phyloP scores from a whole-genome alignment of 371 early-diverging fungal genomes.

The Nematocida major region DNA sequence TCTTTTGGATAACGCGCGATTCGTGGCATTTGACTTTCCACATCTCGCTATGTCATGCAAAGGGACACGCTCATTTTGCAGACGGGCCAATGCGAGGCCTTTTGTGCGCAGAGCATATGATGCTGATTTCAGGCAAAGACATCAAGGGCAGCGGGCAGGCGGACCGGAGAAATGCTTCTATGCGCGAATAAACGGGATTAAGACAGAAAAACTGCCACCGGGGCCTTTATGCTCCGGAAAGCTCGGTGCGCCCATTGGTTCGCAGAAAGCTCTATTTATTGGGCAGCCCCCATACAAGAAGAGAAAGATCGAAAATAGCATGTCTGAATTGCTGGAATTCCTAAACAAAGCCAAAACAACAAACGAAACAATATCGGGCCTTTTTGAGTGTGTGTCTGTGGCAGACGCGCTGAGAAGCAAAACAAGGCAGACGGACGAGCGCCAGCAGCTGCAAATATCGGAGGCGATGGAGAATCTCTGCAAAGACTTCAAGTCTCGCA shows the following conservation, averaged over 20 bases:
- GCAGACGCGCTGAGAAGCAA: constrained; percentile 21
- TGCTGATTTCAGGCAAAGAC: neutral
- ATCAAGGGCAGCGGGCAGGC: no score
- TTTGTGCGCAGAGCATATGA: neutral
- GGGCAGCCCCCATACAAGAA: constrained; percentile 28
- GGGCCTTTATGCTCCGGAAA: neutral
- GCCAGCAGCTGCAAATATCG: neutral
- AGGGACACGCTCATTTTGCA: no score
- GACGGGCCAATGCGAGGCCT: no score
- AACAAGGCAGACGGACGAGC: neutral
- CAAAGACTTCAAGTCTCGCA: constrained; percentile 34
- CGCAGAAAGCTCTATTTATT: neutral
- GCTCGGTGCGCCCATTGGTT: neutral
- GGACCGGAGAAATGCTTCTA: no score
- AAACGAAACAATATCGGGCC: constrained; percentile 30
- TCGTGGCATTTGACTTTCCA: no score
- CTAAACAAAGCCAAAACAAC: constrained; percentile 50
- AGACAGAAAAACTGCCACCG: no score
- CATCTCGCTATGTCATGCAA: no score
- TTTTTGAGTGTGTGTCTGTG: constrained; percentile 24
- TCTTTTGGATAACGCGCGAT: no score
- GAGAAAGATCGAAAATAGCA: neutral
- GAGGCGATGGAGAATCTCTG: constrained; percentile 12
- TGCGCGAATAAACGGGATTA: no score
- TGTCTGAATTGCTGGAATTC: constrained; percentile 32